Percentiles rank a stretch among this genome's conserved stretches.
These are phyloP conservation scores for Hymenoscyphus fraxineus DNA, from an alignment of 2,329 filamentous ascomycete species.

Conservation along the genomic window DNA sequence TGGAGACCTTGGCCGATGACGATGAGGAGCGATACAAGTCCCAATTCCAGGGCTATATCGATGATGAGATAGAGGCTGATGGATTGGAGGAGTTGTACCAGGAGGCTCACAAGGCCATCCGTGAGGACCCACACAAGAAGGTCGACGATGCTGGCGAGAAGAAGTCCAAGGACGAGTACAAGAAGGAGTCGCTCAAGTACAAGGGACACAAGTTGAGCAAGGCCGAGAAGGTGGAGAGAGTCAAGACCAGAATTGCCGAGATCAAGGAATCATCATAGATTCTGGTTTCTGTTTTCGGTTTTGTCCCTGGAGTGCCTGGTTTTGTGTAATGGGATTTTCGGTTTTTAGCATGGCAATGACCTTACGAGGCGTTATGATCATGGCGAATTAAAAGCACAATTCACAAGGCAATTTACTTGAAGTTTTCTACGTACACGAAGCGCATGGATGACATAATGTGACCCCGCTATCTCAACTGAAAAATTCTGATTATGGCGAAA, in stretches of 20 bases:
- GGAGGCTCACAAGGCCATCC: constrained; percentile 94
- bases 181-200: constrained; percentile 92
- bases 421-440: background rate
- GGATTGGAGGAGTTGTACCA: constrained; percentile 94
- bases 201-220: constrained; percentile 71
- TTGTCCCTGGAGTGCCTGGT: constrained; percentile 4
- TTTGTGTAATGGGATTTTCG: constrained; percentile 19
- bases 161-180: constrained; percentile 98
- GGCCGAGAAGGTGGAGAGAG: constrained; percentile 75
- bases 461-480: background rate
- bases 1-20: constrained; percentile 99
- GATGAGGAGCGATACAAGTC: constrained; percentile 99
- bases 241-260: constrained; percentile 89
- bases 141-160: constrained; percentile 67
- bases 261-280: constrained; percentile 47
- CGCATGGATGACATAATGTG: background rate
- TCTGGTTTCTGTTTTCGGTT: constrained; percentile 13
- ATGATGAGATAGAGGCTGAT: constrained; percentile 94
- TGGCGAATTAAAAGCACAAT: constrained; percentile 8
- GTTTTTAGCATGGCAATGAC: constrained; percentile 13
- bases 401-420: background rate
- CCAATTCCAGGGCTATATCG: constrained; percentile 97
- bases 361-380: constrained; percentile 11
- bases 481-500: background rate
- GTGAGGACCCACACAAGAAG: constrained; percentile 98